Evolutionary conservation across 1,139 yeast genomes (phyloP), one percentile per base, ranked within the genome.

Genomic region (Saccharomycopsis phalli): DNA sequence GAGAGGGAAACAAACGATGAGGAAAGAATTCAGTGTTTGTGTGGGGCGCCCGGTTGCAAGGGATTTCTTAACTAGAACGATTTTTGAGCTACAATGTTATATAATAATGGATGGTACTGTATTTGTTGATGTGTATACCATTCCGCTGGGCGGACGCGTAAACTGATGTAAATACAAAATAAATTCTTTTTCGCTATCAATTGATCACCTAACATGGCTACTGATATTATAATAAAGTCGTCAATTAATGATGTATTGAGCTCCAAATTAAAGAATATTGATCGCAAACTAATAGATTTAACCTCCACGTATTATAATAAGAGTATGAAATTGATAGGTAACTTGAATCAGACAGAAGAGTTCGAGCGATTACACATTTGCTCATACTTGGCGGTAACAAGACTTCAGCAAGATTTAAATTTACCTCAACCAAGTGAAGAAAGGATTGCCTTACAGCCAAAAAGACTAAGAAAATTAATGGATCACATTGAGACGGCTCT

Each of bases 11-110:
- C 81, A 6, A 86, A 87, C 53, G 94, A 87, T 47, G 93, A 77
- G 36, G 96, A 87, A 55, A 69, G 97, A 48, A 80, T 91, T 47
- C 78, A 87, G 18, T 91, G 98, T 64, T 68, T 86, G 19, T 91
- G 98, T 68, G 98, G 98, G 2, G 91, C 96, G 0, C 77, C 87
- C 1, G 87, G 84, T 1, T 91, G 98, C 62, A 87, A 87, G 57
- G 97, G 97, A 0, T 91, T 76, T 58, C 70, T 91, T 51, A 88
- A 88, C 57, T 88, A 60, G 22, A 8, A 6, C 14, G 8, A 8
- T 6, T 6, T n/a, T 11, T 26, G 7, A 4, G 5, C 14, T n/a
- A 11, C 13, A 10, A 26, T 26, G 29, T 26, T 11, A 7, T 7
- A 26, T 8, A 8, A 26, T 8, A 26, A 11, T 7, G 13, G 4